Conservation (phyloP, 129 eudicot species). For the Lactuca saligna region DNA sequence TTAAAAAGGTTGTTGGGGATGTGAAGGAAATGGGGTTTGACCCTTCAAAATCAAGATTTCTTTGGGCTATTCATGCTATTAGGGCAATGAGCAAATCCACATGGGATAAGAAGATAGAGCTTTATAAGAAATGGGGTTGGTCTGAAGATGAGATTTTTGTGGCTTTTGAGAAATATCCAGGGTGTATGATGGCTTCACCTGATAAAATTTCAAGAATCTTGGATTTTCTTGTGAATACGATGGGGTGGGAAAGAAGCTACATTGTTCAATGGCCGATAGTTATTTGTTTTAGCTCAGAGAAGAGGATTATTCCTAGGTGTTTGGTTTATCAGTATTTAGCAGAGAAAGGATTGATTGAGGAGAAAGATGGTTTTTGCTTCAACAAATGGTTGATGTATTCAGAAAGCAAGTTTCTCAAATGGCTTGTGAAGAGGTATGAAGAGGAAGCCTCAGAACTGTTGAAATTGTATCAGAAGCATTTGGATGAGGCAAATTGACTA, state of each 20-base stretch:
- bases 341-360: slow-evolving; percentile 33
- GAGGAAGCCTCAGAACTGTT: slow-evolving; percentile 36
- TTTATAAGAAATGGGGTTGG: slow-evolving; percentile 48
- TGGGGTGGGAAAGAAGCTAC: slow-evolving; percentile 37
- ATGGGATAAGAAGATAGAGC: slow-evolving; percentile 48
- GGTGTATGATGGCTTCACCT: slow-evolving; percentile 42
- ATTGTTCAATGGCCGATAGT: slow-evolving; percentile 27
- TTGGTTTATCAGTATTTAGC: slow-evolving; percentile 35
- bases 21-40: slow-evolving; percentile 49
- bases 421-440: slow-evolving; percentile 22
- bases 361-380: slow-evolving; percentile 10
- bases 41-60: slow-evolving; percentile 31
- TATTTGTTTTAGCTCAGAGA: slow-evolving; percentile 34
- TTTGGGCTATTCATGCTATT: slow-evolving; percentile 36
- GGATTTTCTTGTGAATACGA: slow-evolving; percentile 47
- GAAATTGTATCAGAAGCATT: slow-evolving; percentile 37
- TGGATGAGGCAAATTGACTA: slow-evolving; percentile 19
- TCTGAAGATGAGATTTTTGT: slow-evolving; percentile 37
- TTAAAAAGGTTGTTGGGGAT: slow-evolving; percentile 20
- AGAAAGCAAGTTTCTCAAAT: slow-evolving; percentile 31
- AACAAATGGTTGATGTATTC: slow-evolving; percentile 26
- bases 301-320: slow-evolving; percentile 51
- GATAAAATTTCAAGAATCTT: slow-evolving; percentile 33
- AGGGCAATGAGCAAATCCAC: slow-evolving; percentile 38
- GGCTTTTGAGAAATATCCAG: slow-evolving; percentile 44